Evolutionary conservation across 1,139 yeast species (phyloP), one percentile per base, ranked within the genome.

Genomic region (Suhomyces panamericanus): DNA sequence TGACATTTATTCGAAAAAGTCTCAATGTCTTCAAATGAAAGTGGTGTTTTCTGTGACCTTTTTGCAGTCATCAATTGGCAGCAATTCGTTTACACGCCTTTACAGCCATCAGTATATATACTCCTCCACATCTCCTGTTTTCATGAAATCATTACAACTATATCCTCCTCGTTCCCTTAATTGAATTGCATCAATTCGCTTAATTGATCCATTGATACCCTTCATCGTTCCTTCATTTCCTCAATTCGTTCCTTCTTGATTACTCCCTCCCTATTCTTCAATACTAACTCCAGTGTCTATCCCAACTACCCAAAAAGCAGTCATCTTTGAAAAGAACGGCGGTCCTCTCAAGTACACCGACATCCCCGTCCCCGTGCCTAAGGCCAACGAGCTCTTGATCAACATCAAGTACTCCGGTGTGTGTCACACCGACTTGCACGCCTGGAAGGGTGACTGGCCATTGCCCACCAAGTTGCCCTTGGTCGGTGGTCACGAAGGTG

Each of bases 401-500:
- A 77, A 82, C 59, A 78, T 83, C 62, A 75, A 77, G 65, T 83
- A 78, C 69, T 77, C 85, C 22, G 86, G 86, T 59, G 85, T 81
- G 39, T 81, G 86, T 64, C 87, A 80, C 67, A 80, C 85, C 36
- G 87, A 81, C 59, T 73, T 83, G 63, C 87, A 82, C 66, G 86
- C 85, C 52, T 81, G 85, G 85, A 77, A 81, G 63, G 87, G 86
- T 53, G 88, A 83, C 66, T 83, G 86, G 86, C 85, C 86, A 47
- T 64, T 81, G 56, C 70, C 69, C 44, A 77, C 83, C 53, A 83
- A 83, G 66, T 72, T 80, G 52, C 89, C 89, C 17, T 69, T 83
- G 54, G 87, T 84, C 43, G 90, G 89, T 52, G 95, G 95, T 59
- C 95, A 86, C 73, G 95, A 86, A 69, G 93, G 93, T 70, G 90